Evolutionary conservation across 225 moss, liverwort and hornwort species (phyloP), one percentile per base, ranked within the genome.

Genomic region (Bryoerythrophyllum caledonicum): DNA sequence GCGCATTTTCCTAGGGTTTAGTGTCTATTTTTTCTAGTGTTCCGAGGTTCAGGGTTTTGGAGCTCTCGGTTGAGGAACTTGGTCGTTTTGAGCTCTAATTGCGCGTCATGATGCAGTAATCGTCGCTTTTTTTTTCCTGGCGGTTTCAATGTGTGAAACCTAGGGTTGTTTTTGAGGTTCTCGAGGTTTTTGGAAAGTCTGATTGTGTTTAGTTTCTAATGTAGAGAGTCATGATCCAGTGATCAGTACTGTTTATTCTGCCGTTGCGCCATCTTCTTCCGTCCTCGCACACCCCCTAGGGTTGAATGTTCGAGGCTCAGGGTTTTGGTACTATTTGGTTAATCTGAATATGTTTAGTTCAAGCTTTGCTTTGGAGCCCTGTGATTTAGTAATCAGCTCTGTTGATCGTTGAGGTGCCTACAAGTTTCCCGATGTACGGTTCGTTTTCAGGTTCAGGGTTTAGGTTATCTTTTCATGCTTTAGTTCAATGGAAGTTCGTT

Each of bases 291-390:
- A n/a, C 26, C 40, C 4, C 44, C n/a, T 67, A 84, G 78, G 78
- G 74, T 81, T 81, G 71, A 78, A 16, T 70, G 69, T 63, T 13
- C 6, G 30, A 6, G 12, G 10, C 40, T 63, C 23, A 63, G 37
- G 38, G 40, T 40, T 63, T 63, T 23, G 48, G 48, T 17, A 49
- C 48, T 49, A 17, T 13, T 63, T 12, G 6, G 40, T 24, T 13
- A 11, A 38, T 63, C 23, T 63, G 63, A 63, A 23, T 23, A 63
- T 38, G 63, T 10, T 40, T 23, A 16, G 57, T 24, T 40, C 8
- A 9, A 32, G 41, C 16, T 74, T 6, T 57, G 10, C 3, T 56
- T 14, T 55, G 3, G 58, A 63, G 32, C 60, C 21, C 24, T 12
- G 43, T 65, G 28, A 62, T 62, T 32, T 3, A 10, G 55, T n/a